Conservation (phyloP, 257 asterid genomes). For the Handroanthus guayacan region DNA sequence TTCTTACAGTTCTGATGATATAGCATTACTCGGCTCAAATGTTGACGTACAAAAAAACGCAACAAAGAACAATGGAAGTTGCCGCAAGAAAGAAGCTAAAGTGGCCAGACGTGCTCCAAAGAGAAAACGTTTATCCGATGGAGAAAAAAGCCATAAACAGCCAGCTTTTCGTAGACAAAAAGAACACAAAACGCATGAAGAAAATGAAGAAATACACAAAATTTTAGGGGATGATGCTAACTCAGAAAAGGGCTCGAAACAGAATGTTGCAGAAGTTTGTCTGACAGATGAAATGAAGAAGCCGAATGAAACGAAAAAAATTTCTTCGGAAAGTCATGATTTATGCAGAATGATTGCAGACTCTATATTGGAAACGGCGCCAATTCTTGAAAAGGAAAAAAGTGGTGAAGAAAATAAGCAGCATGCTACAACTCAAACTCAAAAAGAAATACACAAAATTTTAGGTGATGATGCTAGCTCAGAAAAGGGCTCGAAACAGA, state of each 20-base stretch:
- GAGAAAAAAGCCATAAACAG: slow-evolving; percentile 10
- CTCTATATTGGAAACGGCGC: neutral
- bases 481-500: slow-evolving; percentile 18
- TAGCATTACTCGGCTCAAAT: slow-evolving; percentile 1
- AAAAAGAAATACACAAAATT: neutral
- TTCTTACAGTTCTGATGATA: slow-evolving; percentile 9
- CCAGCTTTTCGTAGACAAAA: neutral
- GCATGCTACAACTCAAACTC: slow-evolving; percentile 9
- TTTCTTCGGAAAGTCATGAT: no score
- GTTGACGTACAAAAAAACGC: slow-evolving; percentile 15
- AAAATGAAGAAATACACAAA: neutral
- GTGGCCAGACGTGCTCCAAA: slow-evolving; percentile 18
- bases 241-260: slow-evolving; percentile 17
- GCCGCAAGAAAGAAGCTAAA: slow-evolving; percentile 13
- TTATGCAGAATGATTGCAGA: slow-evolving; percentile 2
- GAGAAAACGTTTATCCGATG: slow-evolving; percentile 4
- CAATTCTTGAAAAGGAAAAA: neutral
- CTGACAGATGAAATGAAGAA: no score
- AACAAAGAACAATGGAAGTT: neutral
- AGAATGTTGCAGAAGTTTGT: neutral
- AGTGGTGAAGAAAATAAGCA: neutral
- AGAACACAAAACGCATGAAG: neutral
- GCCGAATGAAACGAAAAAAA: no score
- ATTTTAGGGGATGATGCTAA: neutral
- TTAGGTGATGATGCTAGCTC: neutral